Evolutionary conservation across 768 basidiomycete species (phyloP).

Genomic region (Mycena vulgaris): DNA sequence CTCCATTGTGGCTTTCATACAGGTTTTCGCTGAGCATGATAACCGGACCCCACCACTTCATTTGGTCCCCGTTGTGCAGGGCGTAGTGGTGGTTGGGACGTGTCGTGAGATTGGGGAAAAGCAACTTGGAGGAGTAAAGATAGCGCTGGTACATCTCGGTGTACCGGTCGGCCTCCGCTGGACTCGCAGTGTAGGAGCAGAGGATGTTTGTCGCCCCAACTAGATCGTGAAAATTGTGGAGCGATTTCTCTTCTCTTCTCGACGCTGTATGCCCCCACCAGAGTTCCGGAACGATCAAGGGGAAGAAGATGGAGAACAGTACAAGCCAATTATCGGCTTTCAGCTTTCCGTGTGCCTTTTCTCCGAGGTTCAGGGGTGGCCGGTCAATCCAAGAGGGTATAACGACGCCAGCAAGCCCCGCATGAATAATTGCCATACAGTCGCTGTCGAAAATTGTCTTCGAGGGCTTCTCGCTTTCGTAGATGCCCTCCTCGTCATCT

Average conservation of each 20-base stretch:
- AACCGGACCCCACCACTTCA: slow-evolving; percentile 37
- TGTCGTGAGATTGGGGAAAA: neutral
- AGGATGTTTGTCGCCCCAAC: slow-evolving; percentile 12
- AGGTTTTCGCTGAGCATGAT: slow-evolving; percentile 21
- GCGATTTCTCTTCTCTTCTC: neutral
- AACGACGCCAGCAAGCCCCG: slow-evolving; percentile 16
- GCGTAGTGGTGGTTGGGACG: slow-evolving; percentile 10
- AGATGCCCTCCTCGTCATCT: neutral
- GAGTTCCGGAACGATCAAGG: slow-evolving; percentile 16
- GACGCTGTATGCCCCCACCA: neutral
- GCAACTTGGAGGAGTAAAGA: neutral
- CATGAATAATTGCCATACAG: slow-evolving; percentile 15
- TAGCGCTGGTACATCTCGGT: neutral
- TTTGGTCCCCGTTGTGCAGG: slow-evolving; percentile 17
- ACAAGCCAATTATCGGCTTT: slow-evolving; percentile 38
- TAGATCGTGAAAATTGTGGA: slow-evolving; percentile 14
- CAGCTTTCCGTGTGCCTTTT: slow-evolving; percentile 32
- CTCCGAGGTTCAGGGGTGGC: slow-evolving; percentile 31
- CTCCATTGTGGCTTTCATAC: slow-evolving; percentile 31
- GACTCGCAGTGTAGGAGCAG: neutral
- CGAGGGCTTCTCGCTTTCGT: slow-evolving; percentile 12
- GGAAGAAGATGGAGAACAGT: slow-evolving; percentile 4
- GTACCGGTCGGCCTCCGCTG: neutral
- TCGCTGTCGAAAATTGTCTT: slow-evolving; percentile 7
- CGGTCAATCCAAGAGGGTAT: slow-evolving; percentile 30